Base-by-base conservation (phyloP, 1,284 basidiomycete species). In the Cerioporus squamosus region DNA sequence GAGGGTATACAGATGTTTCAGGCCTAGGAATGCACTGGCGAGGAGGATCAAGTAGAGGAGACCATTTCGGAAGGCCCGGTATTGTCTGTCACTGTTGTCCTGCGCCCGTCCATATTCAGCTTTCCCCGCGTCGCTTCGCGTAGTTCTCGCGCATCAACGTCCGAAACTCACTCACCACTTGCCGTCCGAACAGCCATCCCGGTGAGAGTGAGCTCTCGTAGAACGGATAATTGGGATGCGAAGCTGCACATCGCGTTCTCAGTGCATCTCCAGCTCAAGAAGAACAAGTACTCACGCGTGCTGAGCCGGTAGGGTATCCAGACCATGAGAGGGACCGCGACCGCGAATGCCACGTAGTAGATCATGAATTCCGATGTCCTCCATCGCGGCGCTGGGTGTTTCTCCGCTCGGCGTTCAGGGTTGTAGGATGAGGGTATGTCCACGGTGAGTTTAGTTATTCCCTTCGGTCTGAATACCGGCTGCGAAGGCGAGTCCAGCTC, bases 21-120 rank as follows among this genome's bases (percentile, higher is more conserved):
- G 69, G 29, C 72, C 65, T 9, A 85, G 70, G 65, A 82, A 85
- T 33, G 77, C 62, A 45, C 71, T 63, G 12, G 84, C 81, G 10
- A 91, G 81, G 43, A 78, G 61, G 22, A 82, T 67, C 7, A 95
- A 80, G 1, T 84, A 70, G 17, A 85, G 81, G 42, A 95, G 70
- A 68, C 93, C 93, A 66, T 82, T 79, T 49, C 94, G 84, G 74
- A 97, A 95, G 2, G 86, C 83, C 22, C 90, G 89, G 70, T 94
- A 95, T 76, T 96, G 94, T 0, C 79, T 76, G 68, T 96, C 94
- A 62, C 91, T 94, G 70, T 90, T 92, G 71, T 97, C 94, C 92
- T 94, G 44, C 29, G 55, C 49, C 40, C 18, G 5, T 10, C 12
- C 8, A 26, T 2, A 31, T 44, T 22, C 33, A 31, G 24, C 42